Percentiles rank a stretch among this genome's conserved stretches.
Conservation (phyloP, 306 rosid species). For the Vicia faba region DNA sequence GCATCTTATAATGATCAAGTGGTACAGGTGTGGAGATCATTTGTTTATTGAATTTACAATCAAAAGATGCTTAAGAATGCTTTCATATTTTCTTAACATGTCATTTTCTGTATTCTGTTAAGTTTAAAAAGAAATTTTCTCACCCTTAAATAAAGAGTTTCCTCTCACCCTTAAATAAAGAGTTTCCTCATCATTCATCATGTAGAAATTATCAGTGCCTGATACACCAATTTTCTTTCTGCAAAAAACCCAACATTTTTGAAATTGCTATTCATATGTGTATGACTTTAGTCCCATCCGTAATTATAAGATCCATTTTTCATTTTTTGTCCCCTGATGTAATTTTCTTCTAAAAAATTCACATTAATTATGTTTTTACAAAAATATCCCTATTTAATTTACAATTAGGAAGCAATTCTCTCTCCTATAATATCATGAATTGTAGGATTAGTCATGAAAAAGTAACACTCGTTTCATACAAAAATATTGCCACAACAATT, state of each 20-base stretch:
- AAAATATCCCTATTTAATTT: background rate
- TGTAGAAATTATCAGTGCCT: background rate
- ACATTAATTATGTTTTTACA: background rate
- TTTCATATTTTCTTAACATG: conserved; percentile 12
- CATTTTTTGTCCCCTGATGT: background rate
- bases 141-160: background rate
- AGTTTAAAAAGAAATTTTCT: background rate
- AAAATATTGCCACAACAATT: no score
- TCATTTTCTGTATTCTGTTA: conserved; percentile 18
- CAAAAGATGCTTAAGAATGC: conserved; percentile 31
- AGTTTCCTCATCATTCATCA: background rate
- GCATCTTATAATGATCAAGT: conserved; percentile 62
- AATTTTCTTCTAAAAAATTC: background rate
- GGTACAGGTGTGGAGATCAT: conserved; percentile 62
- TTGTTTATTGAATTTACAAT: conserved; percentile 27
- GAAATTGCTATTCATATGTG: background rate
- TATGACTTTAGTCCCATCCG: background rate
- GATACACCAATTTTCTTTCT: background rate
- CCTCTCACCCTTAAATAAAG: background rate
- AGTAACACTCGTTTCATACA: no score
- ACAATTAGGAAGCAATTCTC: background rate
- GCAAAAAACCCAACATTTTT: background rate
- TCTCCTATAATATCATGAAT: no score
- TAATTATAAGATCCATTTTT: background rate
- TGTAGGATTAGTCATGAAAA: no score